Base-by-base conservation (phyloP, 2,329 filamentous ascomycete genomes). In the Monilinia fructigena region DNA sequence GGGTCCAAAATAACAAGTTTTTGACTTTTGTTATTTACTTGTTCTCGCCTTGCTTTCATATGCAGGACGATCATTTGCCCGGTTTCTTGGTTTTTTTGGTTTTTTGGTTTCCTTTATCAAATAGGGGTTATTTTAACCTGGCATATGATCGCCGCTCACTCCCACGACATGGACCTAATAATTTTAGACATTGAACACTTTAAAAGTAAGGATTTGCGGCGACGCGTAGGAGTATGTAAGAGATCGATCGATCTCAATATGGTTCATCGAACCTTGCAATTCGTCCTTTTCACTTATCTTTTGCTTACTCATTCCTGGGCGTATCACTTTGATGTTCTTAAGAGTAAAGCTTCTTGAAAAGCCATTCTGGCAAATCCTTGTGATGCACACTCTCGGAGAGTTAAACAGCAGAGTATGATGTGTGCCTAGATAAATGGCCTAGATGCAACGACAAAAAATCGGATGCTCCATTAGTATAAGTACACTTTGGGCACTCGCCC, bases 171-270 rank as follows among this genome's bases (percentile, higher is more conserved):
- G 45, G 58, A 20, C 45, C n/a, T 60, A 45, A 20, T 38, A 50
- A 50, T 60, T 50, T 60, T 50, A 26, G 45, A 50, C 50, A 12
- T 20, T 38, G 4, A 14, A 31, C 12, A 48, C n/a, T 60, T 50
- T 20, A 50, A 12, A 4, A 48, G 31, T 18, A 60, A 60, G 58
- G 58, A 60, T 60, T 18, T 50, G 45, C 58, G 45, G 45, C 58
- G 45, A 60, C 45, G 18, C 50, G 48, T 4, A 18, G 18, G 4
- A 4, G 47, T 12, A 60, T 38, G 58, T 50, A 38, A 60, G 31
- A 18, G 28, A 60, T 60, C 58, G 58, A 50, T 38, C 28, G 58
- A 60, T 60, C 28, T 14, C 58, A 50, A 26, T 50, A 26, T 60
- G 42, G 11, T 23, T 48, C 42, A 48, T 60, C 20, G 20, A 35